Conservation (phyloP, 331 rosid species). For the Pyrus hybrid region DNA sequence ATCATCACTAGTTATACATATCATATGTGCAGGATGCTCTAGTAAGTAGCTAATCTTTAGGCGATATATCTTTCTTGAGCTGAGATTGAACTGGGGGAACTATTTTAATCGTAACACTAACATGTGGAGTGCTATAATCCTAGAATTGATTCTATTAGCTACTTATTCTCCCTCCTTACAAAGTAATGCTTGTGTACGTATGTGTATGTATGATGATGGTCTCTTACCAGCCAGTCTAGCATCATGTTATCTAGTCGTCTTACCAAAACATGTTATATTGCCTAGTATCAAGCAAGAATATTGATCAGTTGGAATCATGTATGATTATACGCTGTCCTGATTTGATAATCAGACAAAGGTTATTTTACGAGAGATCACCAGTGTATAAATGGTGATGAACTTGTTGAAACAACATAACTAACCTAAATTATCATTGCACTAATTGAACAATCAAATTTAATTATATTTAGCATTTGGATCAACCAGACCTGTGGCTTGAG, state of each 20-base stretch:
- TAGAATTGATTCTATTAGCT: neutral
- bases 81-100: neutral
- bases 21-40: no score
- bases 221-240: neutral
- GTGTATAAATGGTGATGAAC: neutral
- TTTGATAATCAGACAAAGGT: neutral
- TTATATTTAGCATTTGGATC: slow-evolving; percentile 1
- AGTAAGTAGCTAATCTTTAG: neutral
- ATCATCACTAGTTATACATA: neutral
- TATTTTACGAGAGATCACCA: neutral
- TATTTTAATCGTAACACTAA: neutral
- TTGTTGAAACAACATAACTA: neutral
- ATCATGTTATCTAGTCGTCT: neutral
- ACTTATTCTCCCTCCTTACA: neutral
- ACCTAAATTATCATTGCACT: neutral
- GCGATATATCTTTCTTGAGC: neutral
- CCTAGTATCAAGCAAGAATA: neutral
- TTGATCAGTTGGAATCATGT: neutral
- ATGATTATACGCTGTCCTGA: neutral
- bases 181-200: neutral
- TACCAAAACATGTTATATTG: neutral
- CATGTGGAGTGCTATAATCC: neutral
- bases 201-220: neutral
- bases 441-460: neutral
- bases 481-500: slow-evolving; percentile 86